These are phyloP conservation scores for Tylopilus plumbeoviolaceoides DNA, from an alignment of 768 basidiomycete species.

Conservation along the genomic window DNA sequence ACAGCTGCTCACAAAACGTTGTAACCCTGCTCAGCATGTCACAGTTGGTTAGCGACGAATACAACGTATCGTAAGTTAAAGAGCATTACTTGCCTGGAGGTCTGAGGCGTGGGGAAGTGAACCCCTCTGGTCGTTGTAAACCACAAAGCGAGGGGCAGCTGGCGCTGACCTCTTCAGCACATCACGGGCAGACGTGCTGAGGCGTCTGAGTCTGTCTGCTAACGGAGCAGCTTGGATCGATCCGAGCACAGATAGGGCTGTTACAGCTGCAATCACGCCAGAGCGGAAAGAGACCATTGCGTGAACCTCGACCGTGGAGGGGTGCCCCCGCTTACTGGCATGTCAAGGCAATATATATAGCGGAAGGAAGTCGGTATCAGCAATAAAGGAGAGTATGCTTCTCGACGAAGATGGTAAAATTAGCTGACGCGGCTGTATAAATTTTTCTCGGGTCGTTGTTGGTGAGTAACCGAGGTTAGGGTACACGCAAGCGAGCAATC, in stretches of 20 bases:
- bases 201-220: conserved; percentile 5
- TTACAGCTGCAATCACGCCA: neutral
- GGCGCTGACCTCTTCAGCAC: conserved; percentile 20
- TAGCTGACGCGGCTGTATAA: too few relatives aligned
- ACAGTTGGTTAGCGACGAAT: neutral
- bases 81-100: conserved; percentile 33
- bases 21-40: conserved; percentile 24
- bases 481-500: too few relatives aligned
- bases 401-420: neutral
- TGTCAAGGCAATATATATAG: neutral
- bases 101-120: conserved; percentile 43
- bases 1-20: conserved; percentile 31
- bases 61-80: neutral
- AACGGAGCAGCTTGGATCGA: conserved; percentile 13
- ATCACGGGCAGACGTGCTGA: conserved; percentile 16
- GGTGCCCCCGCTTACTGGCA: neutral
- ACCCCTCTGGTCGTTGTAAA: conserved; percentile 38
- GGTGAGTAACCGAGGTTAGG: neutral
- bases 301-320: neutral
- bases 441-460: too few relatives aligned
- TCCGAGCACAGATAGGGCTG: conserved; percentile 9
- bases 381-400: neutral
- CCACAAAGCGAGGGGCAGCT: conserved; percentile 46
- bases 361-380: neutral
- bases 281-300: conserved; percentile 16